Evolutionary conservation across 1,284 basidiomycete genomes (phyloP).

Genomic region (Phaffia rhodozyma): DNA sequence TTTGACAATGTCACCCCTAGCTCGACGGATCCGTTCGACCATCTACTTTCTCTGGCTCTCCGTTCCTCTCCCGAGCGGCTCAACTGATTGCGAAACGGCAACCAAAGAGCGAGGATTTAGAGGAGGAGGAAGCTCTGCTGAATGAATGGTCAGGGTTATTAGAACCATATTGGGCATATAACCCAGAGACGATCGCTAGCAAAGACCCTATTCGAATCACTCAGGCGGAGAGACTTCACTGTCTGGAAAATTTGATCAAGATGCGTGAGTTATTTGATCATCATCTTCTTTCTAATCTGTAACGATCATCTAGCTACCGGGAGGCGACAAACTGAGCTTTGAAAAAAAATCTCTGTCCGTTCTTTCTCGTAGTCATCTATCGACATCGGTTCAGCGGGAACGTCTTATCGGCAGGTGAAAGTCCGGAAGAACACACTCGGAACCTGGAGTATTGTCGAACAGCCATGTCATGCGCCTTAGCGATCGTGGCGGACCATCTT

Average conservation of each 20-base stretch:
- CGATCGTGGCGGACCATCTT: constrained; percentile 64
- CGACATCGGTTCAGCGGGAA: constrained; percentile 38
- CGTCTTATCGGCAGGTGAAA: constrained; percentile 34
- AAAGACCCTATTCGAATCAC: constrained; percentile 76
- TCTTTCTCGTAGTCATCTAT: constrained; percentile 30
- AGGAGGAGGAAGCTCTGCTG: constrained; percentile 63
- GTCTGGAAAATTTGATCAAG: constrained; percentile 68
- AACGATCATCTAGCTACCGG: constrained; percentile 47
- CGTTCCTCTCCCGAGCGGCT: constrained; percentile 36
- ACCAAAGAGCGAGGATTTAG: constrained; percentile 47
- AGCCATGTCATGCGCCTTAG: constrained; percentile 49
- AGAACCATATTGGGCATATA: constrained; percentile 65
- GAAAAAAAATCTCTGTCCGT: background rate
- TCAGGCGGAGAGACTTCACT: constrained; percentile 70
- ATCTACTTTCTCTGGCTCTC: constrained; percentile 32
- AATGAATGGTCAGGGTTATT: constrained; percentile 62
- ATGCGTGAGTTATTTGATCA: constrained; percentile 35
- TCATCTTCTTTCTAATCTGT: background rate
- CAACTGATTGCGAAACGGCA: constrained; percentile 33
- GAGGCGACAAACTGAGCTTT: constrained; percentile 36
- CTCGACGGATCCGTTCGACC: constrained; percentile 42
- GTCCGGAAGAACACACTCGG: constrained; percentile 31
- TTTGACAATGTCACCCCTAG: constrained; percentile 37
- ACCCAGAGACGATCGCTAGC: constrained; percentile 63
- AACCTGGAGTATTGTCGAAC: constrained; percentile 35